Percentiles rank a stretch among this genome's conserved stretches.
Conservation (phyloP, 768 basidiomycete genomes). For the Epithele typhae region DNA sequence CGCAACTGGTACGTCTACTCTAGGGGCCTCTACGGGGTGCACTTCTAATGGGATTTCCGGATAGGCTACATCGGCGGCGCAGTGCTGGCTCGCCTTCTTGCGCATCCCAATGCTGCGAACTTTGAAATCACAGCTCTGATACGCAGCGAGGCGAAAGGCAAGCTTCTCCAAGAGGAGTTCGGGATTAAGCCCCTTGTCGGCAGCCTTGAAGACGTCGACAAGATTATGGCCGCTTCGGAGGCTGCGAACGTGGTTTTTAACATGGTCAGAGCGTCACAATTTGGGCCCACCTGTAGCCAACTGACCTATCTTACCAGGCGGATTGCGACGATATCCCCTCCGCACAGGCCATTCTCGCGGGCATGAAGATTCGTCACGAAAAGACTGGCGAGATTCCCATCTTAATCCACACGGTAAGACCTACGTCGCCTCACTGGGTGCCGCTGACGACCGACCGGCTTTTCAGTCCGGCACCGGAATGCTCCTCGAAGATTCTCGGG, state of each 20-base stretch:
- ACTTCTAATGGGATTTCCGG: too few species aligned
- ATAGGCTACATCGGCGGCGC: constrained; percentile 56
- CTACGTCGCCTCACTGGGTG: too few species aligned
- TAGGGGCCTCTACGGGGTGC: too few species aligned
- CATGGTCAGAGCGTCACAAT: constrained; percentile 11
- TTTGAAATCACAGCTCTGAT: constrained; percentile 45
- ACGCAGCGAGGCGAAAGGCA: constrained; percentile 36
- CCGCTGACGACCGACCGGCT: too few species aligned
- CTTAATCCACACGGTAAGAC: constrained; percentile 62
- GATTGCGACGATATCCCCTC: constrained; percentile 45
- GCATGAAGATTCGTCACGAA: constrained; percentile 44
- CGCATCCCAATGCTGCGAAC: constrained; percentile 37
- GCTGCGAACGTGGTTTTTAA: constrained; percentile 37
- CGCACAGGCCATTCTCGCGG: constrained; percentile 43
- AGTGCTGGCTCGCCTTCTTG: constrained; percentile 43
- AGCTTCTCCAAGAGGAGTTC: constrained; percentile 17
- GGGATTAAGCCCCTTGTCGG: constrained; percentile 19
- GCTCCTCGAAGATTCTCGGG: constrained; percentile 40
- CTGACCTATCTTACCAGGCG: constrained; percentile 28
- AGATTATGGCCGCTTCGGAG: constrained; percentile 36
- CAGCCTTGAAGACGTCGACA: constrained; percentile 27
- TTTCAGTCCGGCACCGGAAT: constrained; percentile 30
- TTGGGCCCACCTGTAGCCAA: neutral
- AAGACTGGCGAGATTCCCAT: constrained; percentile 39
- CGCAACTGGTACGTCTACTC: constrained; percentile 45